Conservation (phyloP, 306 rosid genomes). For the cucumber (Cucumis sativus) region DNA sequence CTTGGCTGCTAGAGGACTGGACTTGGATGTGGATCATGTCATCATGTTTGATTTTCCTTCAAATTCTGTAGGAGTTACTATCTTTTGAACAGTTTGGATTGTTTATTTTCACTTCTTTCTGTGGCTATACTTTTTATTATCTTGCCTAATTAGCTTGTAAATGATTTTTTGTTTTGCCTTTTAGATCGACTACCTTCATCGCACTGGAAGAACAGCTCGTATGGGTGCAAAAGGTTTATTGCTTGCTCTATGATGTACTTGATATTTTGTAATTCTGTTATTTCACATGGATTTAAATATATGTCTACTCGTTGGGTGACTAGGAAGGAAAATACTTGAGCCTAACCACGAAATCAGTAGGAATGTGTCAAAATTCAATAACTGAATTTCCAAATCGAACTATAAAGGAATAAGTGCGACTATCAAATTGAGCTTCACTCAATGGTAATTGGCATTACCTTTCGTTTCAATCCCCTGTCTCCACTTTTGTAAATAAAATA, state of each 20-base stretch:
- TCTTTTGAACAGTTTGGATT: background rate
- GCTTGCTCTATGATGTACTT: background rate
- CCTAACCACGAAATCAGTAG: background rate
- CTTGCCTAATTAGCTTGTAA: background rate
- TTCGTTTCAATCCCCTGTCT: no score
- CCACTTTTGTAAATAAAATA: background rate
- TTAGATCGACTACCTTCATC: constrained; percentile 91
- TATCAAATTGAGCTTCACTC: no score
- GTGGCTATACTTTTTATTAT: background rate
- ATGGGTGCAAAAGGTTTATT: constrained; percentile 89
- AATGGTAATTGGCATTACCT: no score
- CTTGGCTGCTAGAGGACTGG: constrained; percentile 95
- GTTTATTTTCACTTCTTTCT: background rate
- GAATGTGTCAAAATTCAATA: background rate
- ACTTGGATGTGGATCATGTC: constrained; percentile 93
- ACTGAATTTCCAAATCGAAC: background rate
- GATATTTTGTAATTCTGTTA: background rate
- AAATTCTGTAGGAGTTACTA: constrained; percentile 52
- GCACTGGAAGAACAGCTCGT: constrained; percentile 97
- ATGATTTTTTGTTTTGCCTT: background rate
- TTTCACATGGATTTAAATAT: background rate
- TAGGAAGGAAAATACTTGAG: background rate
- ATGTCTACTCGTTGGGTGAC: background rate
- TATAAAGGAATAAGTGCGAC: background rate
- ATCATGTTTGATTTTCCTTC: constrained; percentile 93